Base-by-base conservation (phyloP, 2,329 filamentous ascomycete species). In the Nemania abortiva region DNA sequence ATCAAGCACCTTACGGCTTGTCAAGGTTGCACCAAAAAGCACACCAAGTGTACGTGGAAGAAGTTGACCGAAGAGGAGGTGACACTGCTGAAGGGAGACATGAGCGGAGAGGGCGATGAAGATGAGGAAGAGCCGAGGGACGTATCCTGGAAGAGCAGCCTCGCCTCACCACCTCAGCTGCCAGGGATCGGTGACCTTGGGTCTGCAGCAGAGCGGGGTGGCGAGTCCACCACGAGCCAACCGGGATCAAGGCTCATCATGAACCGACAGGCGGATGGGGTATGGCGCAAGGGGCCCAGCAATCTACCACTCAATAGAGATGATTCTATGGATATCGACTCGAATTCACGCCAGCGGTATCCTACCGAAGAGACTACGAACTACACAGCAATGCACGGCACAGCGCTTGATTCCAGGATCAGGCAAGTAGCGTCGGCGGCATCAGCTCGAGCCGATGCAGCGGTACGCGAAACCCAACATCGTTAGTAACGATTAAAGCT, bases 1-100 rank as follows among this genome's bases (percentile, higher is more conserved):
- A 84, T 95, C 56, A 97, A 97, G 81, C 92, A 97, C 71, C 84
- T 96, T 47, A 97, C 93, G 0, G 93, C 93, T 9, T 97, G 94
- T 77, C 89, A 91, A 79, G 93, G 93, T 24, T 97, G 94, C 79
- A 97, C 94, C 0, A 95, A 93, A 79, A 97, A 97, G 78, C 94
- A 97, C 78, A 93, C 93, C 22, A 95, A 94, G 75, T 97, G 94
- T 79, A 90, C 90, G 15, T 97, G 94, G 94, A 92, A 90, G 73
- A 89, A 92, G 53, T 88, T 96, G n/a, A 90, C 89, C 18, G 89
- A 93, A 37, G 90, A 91, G 2, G 94, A 97, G 68, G 76, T 83
- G 31, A 75, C 76, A 2, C 76, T 77, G 72, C 73, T 82, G 3
- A 81, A 78, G 62, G 75, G 76, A 45, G 79, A 81, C 63, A 65